These are phyloP conservation scores for Nepenthes mirabilis DNA, from an alignment of 148 eudicot genomes.

Conservation along the genomic window DNA sequence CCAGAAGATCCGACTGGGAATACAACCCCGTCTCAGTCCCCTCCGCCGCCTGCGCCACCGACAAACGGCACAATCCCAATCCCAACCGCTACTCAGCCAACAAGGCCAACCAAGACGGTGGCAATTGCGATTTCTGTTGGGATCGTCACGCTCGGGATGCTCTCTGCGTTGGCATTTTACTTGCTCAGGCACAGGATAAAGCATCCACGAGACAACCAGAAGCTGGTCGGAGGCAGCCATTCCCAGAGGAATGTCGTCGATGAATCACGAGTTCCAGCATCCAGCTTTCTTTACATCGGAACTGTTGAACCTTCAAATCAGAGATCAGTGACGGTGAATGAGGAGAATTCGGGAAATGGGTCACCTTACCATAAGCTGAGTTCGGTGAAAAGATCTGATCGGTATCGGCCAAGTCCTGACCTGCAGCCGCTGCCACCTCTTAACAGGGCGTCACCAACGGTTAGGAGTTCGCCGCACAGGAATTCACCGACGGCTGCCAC, in stretches of 20 bases:
- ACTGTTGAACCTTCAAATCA: conserved; percentile 56
- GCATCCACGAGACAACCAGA: conserved; percentile 33
- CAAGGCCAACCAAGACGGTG: conserved; percentile 54
- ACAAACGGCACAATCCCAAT: conserved; percentile 24
- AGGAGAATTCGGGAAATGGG: conserved; percentile 25
- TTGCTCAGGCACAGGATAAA: conserved; percentile 49
- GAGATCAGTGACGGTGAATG: conserved; percentile 19
- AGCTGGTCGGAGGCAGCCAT: conserved; percentile 37
- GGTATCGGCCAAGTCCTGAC: conserved; percentile 79
- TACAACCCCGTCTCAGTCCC: conserved; percentile 16
- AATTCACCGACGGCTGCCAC: conserved; percentile 49
- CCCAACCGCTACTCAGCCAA: conserved; percentile 40
- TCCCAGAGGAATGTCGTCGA: conserved; percentile 14
- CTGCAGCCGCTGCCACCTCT: conserved; percentile 81
- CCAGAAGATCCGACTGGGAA: conserved; percentile 63
- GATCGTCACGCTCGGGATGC: conserved; percentile 65
- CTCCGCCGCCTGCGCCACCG: background rate
- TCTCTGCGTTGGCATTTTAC: conserved; percentile 68
- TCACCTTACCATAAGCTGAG: conserved; percentile 66
- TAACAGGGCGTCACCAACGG: conserved; percentile 3
- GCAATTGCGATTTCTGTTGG: conserved; percentile 72
- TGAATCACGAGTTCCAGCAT: conserved; percentile 45
- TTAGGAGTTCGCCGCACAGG: conserved; percentile 16
- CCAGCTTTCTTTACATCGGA: conserved; percentile 65
- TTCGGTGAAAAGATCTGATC: conserved; percentile 34